These are phyloP conservation scores for Lindgomyces ingoldianus DNA, from an alignment of 495 filamentous ascomycete genomes.

Conservation along the genomic window DNA sequence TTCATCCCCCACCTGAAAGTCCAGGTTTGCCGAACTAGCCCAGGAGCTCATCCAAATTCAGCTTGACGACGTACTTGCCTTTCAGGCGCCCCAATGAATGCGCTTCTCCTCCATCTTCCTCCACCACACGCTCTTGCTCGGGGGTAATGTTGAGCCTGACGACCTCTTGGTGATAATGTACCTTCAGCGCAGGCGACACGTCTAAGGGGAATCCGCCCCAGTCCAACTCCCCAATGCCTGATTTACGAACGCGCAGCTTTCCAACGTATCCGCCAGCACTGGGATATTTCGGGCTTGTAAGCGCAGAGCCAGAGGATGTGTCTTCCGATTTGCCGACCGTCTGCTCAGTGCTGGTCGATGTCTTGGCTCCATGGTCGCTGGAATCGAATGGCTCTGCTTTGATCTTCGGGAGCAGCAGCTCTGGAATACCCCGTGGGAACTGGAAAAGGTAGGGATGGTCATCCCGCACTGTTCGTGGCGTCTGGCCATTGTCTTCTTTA, in stretches of 20 bases:
- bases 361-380: background rate
- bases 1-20: background rate
- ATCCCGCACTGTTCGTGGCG: constrained; percentile 47
- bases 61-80: constrained; percentile 59
- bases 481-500: constrained; percentile 43
- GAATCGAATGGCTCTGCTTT: constrained; percentile 41
- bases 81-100: constrained; percentile 60
- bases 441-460: constrained; percentile 61
- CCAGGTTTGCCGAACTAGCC: background rate
- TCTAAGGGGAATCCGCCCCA: constrained; percentile 61
- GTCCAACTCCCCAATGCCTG: constrained; percentile 59
- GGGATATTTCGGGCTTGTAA: background rate
- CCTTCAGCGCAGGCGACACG: constrained; percentile 42
- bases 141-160: constrained; percentile 43
- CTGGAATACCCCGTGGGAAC: constrained; percentile 62
- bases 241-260: constrained; percentile 60
- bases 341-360: constrained; percentile 15
- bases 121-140: constrained; percentile 50
- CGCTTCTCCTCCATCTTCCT: constrained; percentile 49
- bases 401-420: constrained; percentile 46
- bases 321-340: constrained; percentile 27
- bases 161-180: constrained; percentile 41
- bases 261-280: constrained; percentile 54
- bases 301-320: constrained; percentile 19
- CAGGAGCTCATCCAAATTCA: constrained; percentile 49